These are phyloP conservation scores for Moesziomyces antarcticus DNA, from an alignment of 1,284 basidiomycete species.

Conservation along the genomic window DNA sequence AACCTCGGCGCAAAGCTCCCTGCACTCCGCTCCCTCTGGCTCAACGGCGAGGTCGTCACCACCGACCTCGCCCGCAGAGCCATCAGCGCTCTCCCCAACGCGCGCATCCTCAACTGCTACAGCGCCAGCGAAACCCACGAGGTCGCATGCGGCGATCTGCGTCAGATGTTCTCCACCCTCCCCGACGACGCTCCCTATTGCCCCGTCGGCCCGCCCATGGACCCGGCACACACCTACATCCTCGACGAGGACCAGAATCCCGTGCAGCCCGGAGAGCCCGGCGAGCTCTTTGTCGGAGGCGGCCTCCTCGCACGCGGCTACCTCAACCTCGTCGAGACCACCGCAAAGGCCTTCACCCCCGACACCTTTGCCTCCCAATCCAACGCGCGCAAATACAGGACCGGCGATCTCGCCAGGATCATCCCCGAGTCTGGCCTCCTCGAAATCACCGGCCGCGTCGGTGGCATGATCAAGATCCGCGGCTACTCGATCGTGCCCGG, in stretches of 20 bases:
- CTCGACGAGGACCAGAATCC: slow-evolving; percentile 56
- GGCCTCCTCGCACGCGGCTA: slow-evolving; percentile 63
- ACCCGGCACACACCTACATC: slow-evolving; percentile 59
- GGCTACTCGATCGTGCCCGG: slow-evolving; percentile 65
- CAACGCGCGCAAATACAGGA: slow-evolving; percentile 61
- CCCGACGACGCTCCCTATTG: slow-evolving; percentile 43
- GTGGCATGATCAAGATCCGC: slow-evolving; percentile 67
- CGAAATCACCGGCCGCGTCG: slow-evolving; percentile 65
- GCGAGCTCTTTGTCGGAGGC: slow-evolving; percentile 66
- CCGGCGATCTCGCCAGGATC: slow-evolving; percentile 64
- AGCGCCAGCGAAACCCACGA: slow-evolving; percentile 67
- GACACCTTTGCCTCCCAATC: slow-evolving; percentile 36
- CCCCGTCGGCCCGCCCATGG: slow-evolving; percentile 63
- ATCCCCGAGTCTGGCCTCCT: slow-evolving; percentile 51
- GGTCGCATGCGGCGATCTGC: slow-evolving; percentile 62
- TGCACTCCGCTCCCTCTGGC: slow-evolving; percentile 61
- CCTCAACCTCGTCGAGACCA: slow-evolving; percentile 63
- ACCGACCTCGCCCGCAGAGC: slow-evolving; percentile 60
- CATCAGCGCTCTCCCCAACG: slow-evolving; percentile 58
- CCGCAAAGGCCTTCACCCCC: slow-evolving; percentile 59
- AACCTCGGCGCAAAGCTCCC: slow-evolving; percentile 51
- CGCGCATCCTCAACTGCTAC: slow-evolving; percentile 65
- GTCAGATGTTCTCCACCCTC: slow-evolving; percentile 33
- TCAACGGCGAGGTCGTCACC: slow-evolving; percentile 67
- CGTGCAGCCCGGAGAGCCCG: slow-evolving; percentile 52